Evolutionary conservation across 495 filamentous ascomycete species (phyloP).

Genomic region (Penicillium ucsense): DNA sequence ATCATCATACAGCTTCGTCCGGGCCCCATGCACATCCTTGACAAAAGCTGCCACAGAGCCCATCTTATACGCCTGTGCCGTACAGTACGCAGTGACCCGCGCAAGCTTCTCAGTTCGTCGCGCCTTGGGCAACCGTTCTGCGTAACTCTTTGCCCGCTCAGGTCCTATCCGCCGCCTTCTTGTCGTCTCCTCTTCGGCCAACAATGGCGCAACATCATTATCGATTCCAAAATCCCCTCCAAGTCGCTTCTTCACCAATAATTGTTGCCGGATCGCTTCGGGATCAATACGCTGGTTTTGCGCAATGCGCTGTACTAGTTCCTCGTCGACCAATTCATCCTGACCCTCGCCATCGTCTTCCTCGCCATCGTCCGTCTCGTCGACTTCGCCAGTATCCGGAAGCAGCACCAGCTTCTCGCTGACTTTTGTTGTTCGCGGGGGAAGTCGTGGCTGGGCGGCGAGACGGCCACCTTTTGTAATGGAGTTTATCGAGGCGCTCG

Average conservation of each 20-base stretch:
- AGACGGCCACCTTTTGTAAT: slow-evolving; percentile 27
- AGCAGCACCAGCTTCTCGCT: slow-evolving; percentile 94
- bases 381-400: slow-evolving; percentile 59
- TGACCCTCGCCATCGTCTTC: slow-evolving; percentile 12
- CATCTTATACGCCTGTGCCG: slow-evolving; percentile 86
- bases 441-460: slow-evolving; percentile 62
- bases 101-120: slow-evolving; percentile 78
- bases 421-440: slow-evolving; percentile 79
- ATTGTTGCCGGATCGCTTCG: slow-evolving; percentile 25
- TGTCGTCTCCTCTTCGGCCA: slow-evolving; percentile 68
- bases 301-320: slow-evolving; percentile 29
- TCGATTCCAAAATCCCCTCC: slow-evolving; percentile 42
- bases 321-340: slow-evolving; percentile 35
- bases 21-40: slow-evolving; percentile 78
- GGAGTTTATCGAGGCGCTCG: slow-evolving; percentile 8
- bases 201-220: slow-evolving; percentile 60
- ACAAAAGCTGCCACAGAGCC: slow-evolving; percentile 78
- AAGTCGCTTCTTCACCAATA: slow-evolving; percentile 31
- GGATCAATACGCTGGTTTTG: slow-evolving; percentile 30
- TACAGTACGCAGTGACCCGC: slow-evolving; percentile 91
- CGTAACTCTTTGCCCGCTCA: slow-evolving; percentile 80
- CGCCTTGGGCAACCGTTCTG: slow-evolving; percentile 85
- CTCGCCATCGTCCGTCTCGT: slow-evolving; percentile 11
- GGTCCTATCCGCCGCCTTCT: slow-evolving; percentile 47
- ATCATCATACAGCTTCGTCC: slow-evolving; percentile 98